Conservation (phyloP, 345 rosid genomes). For the Heritiera fomes region DNA sequence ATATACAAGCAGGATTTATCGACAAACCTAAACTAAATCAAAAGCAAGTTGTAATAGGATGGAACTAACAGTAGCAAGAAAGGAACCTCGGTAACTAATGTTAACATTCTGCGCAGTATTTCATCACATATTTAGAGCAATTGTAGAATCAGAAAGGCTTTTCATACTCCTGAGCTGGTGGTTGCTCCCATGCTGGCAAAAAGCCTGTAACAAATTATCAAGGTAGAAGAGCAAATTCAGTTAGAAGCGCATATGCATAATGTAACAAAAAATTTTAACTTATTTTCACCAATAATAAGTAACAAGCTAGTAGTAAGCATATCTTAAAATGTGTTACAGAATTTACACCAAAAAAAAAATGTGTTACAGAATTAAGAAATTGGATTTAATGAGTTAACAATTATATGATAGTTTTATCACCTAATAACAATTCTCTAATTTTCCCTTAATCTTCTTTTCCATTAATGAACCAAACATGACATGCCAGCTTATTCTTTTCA, state of each 20-base stretch:
- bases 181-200: constrained; percentile 82
- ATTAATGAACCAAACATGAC: not conserved
- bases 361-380: no score
- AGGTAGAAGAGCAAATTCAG: not conserved
- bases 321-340: not conserved
- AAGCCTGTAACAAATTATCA: constrained; percentile 54
- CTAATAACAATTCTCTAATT: not conserved
- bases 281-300: constrained; percentile 5
- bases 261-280: not conserved
- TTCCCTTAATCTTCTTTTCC: not conserved
- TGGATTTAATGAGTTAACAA: not conserved
- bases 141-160: constrained; percentile 67
- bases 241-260: not conserved
- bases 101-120: constrained; percentile 21
- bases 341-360: no score
- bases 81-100: not conserved
- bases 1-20: not conserved
- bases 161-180: constrained; percentile 62
- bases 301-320: not conserved
- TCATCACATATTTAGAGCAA: constrained; percentile 9
- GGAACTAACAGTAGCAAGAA: not conserved
- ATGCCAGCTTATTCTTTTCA: not conserved
- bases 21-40: not conserved
- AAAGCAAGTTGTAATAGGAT: constrained; percentile 10
- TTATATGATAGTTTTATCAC: not conserved